Percentiles rank a stretch among this genome's conserved stretches.
These are phyloP conservation scores for Bryoerythrophyllum caledonicum DNA, from an alignment of 225 moss, liverwort and hornwort species.

Conservation along the genomic window DNA sequence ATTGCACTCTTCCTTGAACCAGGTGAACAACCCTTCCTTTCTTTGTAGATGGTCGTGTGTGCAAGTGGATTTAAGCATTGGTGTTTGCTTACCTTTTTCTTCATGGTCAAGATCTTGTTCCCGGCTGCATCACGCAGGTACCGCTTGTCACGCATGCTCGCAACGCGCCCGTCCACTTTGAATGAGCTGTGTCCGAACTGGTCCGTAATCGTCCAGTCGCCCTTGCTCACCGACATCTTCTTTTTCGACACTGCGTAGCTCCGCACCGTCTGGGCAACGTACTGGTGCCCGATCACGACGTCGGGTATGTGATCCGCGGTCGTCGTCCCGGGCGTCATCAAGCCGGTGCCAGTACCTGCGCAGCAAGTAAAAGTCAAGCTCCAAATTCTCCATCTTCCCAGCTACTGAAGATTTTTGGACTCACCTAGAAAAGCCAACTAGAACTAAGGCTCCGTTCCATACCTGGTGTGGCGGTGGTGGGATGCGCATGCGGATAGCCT, in stretches of 20 bases:
- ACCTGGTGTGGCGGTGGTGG: conserved; percentile 21
- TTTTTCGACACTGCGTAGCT: conserved; percentile 54
- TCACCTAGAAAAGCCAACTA: not conserved
- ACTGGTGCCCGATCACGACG: conserved; percentile 36
- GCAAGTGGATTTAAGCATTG: not conserved
- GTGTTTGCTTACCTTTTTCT: conserved; percentile 34
- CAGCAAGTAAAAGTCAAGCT: not conserved
- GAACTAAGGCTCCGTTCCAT: not conserved
- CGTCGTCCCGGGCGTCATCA: not conserved
- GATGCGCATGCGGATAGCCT: conserved; percentile 17
- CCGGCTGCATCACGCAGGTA: conserved; percentile 39
- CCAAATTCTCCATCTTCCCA: not conserved
- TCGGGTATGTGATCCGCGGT: not conserved
- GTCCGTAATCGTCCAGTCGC: conserved; percentile 47
- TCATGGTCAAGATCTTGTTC: conserved; percentile 38
- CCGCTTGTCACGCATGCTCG: conserved; percentile 46
- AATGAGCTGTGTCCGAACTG: conserved; percentile 35
- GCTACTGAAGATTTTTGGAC: not conserved
- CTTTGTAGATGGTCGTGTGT: no score
- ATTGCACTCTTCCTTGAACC: no score
- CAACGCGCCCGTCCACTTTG: conserved; percentile 44
- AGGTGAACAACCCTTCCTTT: no score
- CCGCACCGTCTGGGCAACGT: conserved; percentile 30
- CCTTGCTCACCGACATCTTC: conserved; percentile 49
- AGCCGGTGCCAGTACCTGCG: conserved; percentile 1